Evolutionary conservation across 768 basidiomycete species (phyloP), one percentile per base, ranked within the genome.

Genomic region (Epithele typhae): DNA sequence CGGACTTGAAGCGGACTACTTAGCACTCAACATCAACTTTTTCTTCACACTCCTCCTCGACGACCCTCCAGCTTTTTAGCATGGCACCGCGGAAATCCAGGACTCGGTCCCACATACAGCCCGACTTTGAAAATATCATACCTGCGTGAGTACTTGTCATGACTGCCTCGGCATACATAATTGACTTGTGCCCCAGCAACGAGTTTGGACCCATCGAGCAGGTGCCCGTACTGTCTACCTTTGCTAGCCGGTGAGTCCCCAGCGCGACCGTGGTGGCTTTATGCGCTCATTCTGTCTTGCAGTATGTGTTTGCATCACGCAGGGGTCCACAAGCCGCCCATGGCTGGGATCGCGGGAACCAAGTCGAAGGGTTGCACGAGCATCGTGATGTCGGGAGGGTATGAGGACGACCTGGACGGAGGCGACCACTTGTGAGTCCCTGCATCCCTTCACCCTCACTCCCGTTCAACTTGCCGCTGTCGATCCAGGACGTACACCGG

Each of bases 341-440:
- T 55, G 14, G 51, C 53, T 2, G 58, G 58, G 2, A 59, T 59
- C 4, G 35, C 36, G 17, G 58, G 58, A 4, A 39, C 25, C 34
- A 47, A 51, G 33, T 22, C 46, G 5, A 30, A 46, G 9, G 58
- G 58, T 3, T 54, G 53, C 11, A 53, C 41, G 19, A 55, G 53
- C 25, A 49, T 59, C 14, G 55, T 54, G 12, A 37, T 59, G 40
- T 53, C 53, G 2, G 56, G 51, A 3, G 53, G 51, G 11, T 59
- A 59, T 40, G 55, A 57, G 18, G 56, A 59, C 32, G 58, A 59
- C 40, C 45, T 35, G 11, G 58, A 59, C 33, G 19, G 48, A 1
- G 58, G 58, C 1, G 42, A 57, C 21, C 33, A 10, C 17, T 57
- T 59, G 58, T 59, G 49, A 44, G 51, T 47, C 9, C 12, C 35